phyloP scores from a whole-genome alignment of 2,329 filamentous ascomycete species.

The Colletotrichum eleusines region DNA sequence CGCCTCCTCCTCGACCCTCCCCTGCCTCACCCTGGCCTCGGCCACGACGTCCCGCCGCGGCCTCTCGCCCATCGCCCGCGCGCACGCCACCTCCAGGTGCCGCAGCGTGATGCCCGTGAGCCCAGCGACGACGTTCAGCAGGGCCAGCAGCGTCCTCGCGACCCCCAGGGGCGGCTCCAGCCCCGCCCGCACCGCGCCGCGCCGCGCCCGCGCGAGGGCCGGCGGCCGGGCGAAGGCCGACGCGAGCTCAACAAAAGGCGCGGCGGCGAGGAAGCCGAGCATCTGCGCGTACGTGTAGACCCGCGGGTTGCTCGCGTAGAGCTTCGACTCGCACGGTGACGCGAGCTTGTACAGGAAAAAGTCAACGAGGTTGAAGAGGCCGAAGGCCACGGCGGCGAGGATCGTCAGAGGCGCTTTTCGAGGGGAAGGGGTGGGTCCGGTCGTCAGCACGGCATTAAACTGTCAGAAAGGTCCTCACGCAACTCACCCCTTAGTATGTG shows the following conservation, averaged over 20 bases:
- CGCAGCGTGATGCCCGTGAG: slow-evolving; percentile 10
- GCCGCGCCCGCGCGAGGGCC: neutral
- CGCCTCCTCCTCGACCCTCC: slow-evolving; percentile 21
- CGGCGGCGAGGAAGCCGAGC: slow-evolving; percentile 27
- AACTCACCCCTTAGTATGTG: slow-evolving; percentile 34
- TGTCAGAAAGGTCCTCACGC: neutral
- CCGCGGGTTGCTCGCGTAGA: slow-evolving; percentile 36
- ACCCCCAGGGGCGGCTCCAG: slow-evolving; percentile 4
- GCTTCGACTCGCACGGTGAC: slow-evolving; percentile 27
- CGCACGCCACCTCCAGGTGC: neutral
- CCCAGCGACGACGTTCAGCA: slow-evolving; percentile 21
- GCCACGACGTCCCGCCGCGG: slow-evolving; percentile 27
- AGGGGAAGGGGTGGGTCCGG: neutral
- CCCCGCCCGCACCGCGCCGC: neutral
- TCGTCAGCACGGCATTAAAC: slow-evolving; percentile 4
- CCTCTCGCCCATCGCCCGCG: slow-evolving; percentile 32
- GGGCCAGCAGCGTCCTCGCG: neutral
- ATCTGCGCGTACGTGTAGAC: slow-evolving; percentile 29
- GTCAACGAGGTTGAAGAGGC: slow-evolving; percentile 37
- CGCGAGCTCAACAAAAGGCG: slow-evolving; percentile 21
- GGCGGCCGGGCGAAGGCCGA: slow-evolving; percentile 7
- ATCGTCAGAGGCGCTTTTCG: slow-evolving; percentile 34
- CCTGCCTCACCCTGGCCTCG: slow-evolving; percentile 28
- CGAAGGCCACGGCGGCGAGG: slow-evolving; percentile 26
- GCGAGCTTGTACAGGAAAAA: slow-evolving; percentile 34